A percentile compares a stretch with the other conserved stretches of the same genome.
Conservation (phyloP, 2,329 filamentous ascomycete species). For the Diaporthe vexans region DNA sequence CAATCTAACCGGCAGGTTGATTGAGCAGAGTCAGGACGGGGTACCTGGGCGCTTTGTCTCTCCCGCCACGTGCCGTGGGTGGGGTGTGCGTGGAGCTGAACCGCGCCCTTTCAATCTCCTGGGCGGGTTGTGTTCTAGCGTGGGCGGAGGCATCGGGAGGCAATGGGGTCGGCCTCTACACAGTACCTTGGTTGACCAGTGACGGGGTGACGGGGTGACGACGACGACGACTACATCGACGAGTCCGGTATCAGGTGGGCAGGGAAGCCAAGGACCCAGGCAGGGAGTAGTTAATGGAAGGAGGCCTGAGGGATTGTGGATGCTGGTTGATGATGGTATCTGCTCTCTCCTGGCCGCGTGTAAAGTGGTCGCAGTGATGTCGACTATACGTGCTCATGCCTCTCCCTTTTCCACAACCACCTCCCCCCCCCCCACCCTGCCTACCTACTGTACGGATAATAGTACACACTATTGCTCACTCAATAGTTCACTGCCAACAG, state of each 20-base stretch:
- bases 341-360: conserved; percentile 19
- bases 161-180: conserved; percentile 1
- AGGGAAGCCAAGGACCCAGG: neutral
- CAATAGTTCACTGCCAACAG: neutral
- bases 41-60: conserved; percentile 12
- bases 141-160: conserved; percentile 25
- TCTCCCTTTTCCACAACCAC: neutral
- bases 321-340: neutral
- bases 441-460: neutral
- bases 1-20: neutral
- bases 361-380: conserved; percentile 29
- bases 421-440: neutral
- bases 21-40: neutral
- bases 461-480: neutral
- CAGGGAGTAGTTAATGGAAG: neutral
- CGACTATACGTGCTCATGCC: conserved; percentile 18
- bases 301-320: conserved; percentile 7
- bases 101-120: conserved; percentile 30
- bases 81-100: conserved; percentile 30
- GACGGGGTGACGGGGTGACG: neutral
- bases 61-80: conserved; percentile 23
- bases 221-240: neutral
- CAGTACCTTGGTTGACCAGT: neutral
- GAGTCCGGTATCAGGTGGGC: neutral
- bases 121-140: conserved; percentile 24